Conservation (phyloP, 805 yeast species). For the Starmerella sirachaensis region DNA sequence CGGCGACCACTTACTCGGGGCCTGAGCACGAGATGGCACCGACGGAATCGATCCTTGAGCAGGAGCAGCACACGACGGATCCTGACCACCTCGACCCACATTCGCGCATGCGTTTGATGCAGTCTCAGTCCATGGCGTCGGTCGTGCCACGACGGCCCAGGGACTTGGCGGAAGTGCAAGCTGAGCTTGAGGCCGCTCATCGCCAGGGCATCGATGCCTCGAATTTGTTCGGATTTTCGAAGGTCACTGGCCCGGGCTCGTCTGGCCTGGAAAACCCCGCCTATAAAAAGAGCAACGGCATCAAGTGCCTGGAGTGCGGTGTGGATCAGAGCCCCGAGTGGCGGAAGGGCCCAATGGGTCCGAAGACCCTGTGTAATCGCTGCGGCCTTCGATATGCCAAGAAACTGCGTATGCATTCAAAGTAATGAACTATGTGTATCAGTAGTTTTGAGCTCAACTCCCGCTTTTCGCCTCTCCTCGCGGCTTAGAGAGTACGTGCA, state of each 20-base stretch:
- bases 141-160: constrained; percentile 18
- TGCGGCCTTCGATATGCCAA: constrained; percentile 60
- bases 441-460: too few species aligned
- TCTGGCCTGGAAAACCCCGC: neutral
- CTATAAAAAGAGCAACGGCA: constrained; percentile 10
- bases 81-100: constrained; percentile 21
- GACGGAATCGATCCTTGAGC: constrained; percentile 15
- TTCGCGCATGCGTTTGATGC: constrained; percentile 15
- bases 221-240: neutral
- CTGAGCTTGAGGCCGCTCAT: constrained; percentile 11
- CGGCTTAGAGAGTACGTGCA: too few species aligned
- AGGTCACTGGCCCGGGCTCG: constrained; percentile 1
- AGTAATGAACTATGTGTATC: neutral
- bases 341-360: constrained; percentile 82
- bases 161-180: constrained; percentile 18
- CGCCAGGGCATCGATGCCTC: constrained; percentile 4
- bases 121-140: constrained; percentile 8
- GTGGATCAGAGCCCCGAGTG: constrained; percentile 77
- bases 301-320: constrained; percentile 55
- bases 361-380: constrained; percentile 77
- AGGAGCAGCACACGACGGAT: constrained; percentile 16
- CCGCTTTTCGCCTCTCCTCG: too few species aligned
- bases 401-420: constrained; percentile 21
- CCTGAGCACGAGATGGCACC: constrained; percentile 14
- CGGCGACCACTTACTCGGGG: constrained; percentile 2